phyloP scores from a whole-genome alignment of 2,329 filamentous ascomycete species.

The Penicillium sp. region DNA sequence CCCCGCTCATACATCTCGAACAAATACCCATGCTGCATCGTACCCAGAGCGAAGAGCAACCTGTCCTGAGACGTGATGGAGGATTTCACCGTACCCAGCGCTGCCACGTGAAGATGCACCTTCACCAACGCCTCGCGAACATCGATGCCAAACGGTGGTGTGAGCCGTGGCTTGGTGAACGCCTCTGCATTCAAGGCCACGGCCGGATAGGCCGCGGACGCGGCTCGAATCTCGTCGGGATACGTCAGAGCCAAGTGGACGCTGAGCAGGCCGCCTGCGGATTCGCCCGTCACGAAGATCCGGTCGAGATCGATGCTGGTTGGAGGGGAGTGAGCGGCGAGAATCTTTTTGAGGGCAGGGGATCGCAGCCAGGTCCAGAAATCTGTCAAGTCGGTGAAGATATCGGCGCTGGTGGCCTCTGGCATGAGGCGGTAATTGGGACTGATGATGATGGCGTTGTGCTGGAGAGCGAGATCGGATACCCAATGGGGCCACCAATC shows the following conservation, averaged over 20 bases:
- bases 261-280: slow-evolving; percentile 28
- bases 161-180: slow-evolving; percentile 13
- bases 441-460: slow-evolving; percentile 42
- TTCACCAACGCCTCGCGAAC: slow-evolving; percentile 10
- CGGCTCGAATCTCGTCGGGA: slow-evolving; percentile 25
- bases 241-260: slow-evolving; percentile 23
- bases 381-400: slow-evolving; percentile 44
- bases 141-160: slow-evolving; percentile 12
- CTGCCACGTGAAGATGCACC: slow-evolving; percentile 4
- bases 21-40: slow-evolving; percentile 14
- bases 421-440: slow-evolving; percentile 50
- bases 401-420: slow-evolving; percentile 43
- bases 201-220: slow-evolving; percentile 29
- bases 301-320: slow-evolving; percentile 21
- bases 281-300: slow-evolving; percentile 25
- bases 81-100: slow-evolving; percentile 11
- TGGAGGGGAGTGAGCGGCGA: slow-evolving; percentile 8
- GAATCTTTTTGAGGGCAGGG: slow-evolving; percentile 4
- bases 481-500: slow-evolving; percentile 31
- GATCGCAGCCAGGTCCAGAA: slow-evolving; percentile 45
- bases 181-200: slow-evolving; percentile 20
- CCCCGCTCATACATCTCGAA: slow-evolving; percentile 16
- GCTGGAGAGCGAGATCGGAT: slow-evolving; percentile 34
- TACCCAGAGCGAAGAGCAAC: slow-evolving; percentile 15
- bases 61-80: slow-evolving; percentile 10